These are phyloP conservation scores for Priceomyces haplophilus DNA, from an alignment of 805 yeast genomes.

Conservation along the genomic window DNA sequence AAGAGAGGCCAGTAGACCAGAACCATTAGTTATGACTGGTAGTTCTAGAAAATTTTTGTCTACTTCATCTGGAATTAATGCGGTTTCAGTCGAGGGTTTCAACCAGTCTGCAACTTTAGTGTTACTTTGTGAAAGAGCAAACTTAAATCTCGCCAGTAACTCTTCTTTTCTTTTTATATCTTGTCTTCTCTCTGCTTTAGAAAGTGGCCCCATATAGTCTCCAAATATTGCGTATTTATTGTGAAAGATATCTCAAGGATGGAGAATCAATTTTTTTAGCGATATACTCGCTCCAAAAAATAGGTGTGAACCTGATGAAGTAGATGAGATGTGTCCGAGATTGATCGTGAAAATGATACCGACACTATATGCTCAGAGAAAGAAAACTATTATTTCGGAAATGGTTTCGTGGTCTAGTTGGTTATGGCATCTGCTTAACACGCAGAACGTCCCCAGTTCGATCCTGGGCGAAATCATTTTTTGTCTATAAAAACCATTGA, in stretches of 20 bases:
- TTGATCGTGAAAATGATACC: background rate
- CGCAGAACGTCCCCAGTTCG: constrained; percentile 99
- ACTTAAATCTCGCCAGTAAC: constrained; percentile 45
- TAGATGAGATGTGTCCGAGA: background rate
- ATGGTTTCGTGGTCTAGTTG: constrained; percentile 85
- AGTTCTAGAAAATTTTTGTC: constrained; percentile 25
- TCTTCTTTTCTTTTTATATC: constrained; percentile 47
- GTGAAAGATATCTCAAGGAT: no score
- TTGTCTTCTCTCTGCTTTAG: constrained; percentile 27
- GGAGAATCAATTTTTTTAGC: no score
- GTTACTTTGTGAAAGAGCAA: constrained; percentile 38
- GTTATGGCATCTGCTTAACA: constrained; percentile 99
- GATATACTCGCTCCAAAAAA: no score
- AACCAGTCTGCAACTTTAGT: constrained; percentile 41
- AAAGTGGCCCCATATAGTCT: constrained; percentile 1
- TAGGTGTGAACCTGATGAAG: background rate
- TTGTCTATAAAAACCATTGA: no score
- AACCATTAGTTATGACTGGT: constrained; percentile 34
- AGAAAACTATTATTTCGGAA: background rate
- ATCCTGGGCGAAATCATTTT: constrained; percentile 98
- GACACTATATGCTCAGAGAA: background rate
- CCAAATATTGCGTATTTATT: background rate
- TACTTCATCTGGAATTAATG: constrained; percentile 5
- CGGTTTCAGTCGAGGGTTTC: constrained; percentile 6
- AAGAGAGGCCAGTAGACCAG: constrained; percentile 22